Evolutionary conservation across 2,329 filamentous ascomycete species (phyloP).

Genomic region (Diplodia scrobiculata): DNA sequence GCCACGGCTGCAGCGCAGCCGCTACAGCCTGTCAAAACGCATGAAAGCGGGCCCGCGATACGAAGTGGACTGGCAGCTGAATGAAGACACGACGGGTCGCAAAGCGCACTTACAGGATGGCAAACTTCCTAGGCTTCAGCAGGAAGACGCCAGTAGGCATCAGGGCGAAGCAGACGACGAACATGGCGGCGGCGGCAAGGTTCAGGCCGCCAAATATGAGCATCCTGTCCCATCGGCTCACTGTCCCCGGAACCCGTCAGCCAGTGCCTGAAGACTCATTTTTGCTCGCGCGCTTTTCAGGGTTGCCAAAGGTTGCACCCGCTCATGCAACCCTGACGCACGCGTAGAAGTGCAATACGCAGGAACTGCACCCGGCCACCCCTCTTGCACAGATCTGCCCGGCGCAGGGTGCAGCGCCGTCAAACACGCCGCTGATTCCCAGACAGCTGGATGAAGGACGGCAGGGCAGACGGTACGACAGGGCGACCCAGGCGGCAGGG

Average conservation of each 20-base stretch:
- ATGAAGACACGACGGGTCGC: neutral
- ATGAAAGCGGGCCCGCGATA: conserved; percentile 25
- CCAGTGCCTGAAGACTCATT: conserved; percentile 3
- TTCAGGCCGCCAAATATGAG: conserved; percentile 92
- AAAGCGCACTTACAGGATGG: conserved; percentile 78
- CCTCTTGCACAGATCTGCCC: conserved; percentile 37
- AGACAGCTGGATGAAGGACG: conserved; percentile 10
- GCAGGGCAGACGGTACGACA: conserved; percentile 2
- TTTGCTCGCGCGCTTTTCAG: conserved; percentile 9
- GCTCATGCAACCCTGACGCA: conserved; percentile 46
- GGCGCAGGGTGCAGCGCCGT: conserved; percentile 29
- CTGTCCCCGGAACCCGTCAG: conserved; percentile 52
- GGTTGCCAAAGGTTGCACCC: conserved; percentile 32
- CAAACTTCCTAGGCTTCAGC: conserved; percentile 86
- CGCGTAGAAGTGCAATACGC: conserved; percentile 41
- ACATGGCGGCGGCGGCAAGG: conserved; percentile 83
- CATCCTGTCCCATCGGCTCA: conserved; percentile 95
- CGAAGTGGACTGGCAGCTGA: conserved; percentile 32
- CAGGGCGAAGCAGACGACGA: conserved; percentile 87
- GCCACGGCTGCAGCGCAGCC: conserved; percentile 16
- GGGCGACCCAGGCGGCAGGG: conserved; percentile 24
- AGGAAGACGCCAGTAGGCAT: conserved; percentile 73
- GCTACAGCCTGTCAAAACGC: conserved; percentile 26
- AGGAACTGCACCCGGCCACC: conserved; percentile 48
- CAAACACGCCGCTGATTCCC: neutral